Percentiles rank a stretch among this genome's conserved stretches.
phyloP scores from a whole-genome alignment of 805 yeast species.

The Metschnikowia kofuensis region DNA sequence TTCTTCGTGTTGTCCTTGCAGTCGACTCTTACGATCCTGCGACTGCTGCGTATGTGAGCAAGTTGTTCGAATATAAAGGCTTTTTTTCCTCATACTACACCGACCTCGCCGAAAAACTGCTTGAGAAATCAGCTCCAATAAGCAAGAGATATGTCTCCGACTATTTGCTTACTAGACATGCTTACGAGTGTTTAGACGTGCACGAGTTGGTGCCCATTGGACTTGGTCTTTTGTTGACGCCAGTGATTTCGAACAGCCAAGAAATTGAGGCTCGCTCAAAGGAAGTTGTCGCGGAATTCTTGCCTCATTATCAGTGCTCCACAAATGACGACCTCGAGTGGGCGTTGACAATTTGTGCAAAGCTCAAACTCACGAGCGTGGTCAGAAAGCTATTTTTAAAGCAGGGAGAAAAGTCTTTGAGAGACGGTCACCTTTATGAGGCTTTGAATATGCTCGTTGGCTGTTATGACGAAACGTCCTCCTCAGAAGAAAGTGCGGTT shows the following conservation, averaged over 20 bases:
- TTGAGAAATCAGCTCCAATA: background rate
- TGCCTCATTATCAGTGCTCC: constrained; percentile 58
- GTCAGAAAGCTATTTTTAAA: constrained; percentile 52
- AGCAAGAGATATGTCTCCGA: constrained; percentile 41
- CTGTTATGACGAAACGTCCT: constrained; percentile 47
- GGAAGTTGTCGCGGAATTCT: constrained; percentile 48
- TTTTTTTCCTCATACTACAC: constrained; percentile 41
- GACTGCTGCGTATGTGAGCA: constrained; percentile 61
- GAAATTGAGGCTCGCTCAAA: constrained; percentile 32
- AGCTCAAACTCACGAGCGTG: constrained; percentile 57
- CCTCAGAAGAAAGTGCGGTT: constrained; percentile 18
- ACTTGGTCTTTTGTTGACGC: constrained; percentile 52
- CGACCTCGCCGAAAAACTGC: constrained; percentile 7
- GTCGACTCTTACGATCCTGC: constrained; percentile 60
- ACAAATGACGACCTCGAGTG: constrained; percentile 79
- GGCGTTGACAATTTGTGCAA: constrained; percentile 71
- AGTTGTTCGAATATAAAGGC: constrained; percentile 63
- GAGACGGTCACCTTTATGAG: constrained; percentile 58
- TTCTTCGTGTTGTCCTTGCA: constrained; percentile 54
- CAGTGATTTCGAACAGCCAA: constrained; percentile 42
- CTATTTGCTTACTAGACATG: constrained; percentile 52
- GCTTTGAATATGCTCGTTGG: constrained; percentile 62
- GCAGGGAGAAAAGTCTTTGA: constrained; percentile 46
- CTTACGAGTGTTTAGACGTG: constrained; percentile 50
- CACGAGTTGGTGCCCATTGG: constrained; percentile 64